A percentile compares a stretch with the other conserved stretches of the same genome.
Evolutionary conservation across 2,329 filamentous ascomycete species (phyloP).

Genomic region (Fusarium begoniae): DNA sequence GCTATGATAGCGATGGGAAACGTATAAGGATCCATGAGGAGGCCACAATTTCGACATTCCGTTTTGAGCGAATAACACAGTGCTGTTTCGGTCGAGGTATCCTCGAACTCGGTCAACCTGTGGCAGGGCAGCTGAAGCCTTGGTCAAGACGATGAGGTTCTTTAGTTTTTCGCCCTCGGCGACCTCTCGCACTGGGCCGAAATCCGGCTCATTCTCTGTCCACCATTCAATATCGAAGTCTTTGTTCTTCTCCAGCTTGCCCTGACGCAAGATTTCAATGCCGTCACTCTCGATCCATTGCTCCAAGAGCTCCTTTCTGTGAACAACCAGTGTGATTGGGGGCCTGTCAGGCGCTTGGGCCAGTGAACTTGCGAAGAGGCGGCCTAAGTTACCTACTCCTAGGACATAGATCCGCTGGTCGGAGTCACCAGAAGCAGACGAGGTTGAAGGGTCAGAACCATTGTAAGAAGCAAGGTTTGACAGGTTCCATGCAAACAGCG

Average conservation of each 20-base stretch:
- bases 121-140: conserved; percentile 73
- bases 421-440: conserved; percentile 9
- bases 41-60: conserved; percentile 79
- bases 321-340: conserved; percentile 83
- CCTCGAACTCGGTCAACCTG: conserved; percentile 67
- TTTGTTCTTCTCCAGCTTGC: conserved; percentile 43
- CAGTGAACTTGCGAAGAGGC: conserved; percentile 79
- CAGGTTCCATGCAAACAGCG: conserved; percentile 50
- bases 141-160: conserved; percentile 82
- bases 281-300: conserved; percentile 57
- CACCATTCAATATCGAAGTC: conserved; percentile 64
- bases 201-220: conserved; percentile 54
- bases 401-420: conserved; percentile 75
- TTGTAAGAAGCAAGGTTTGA: conserved; percentile 40
- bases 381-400: conserved; percentile 83
- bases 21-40: conserved; percentile 58
- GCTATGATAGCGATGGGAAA: conserved; percentile 50
- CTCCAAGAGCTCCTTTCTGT: conserved; percentile 61
- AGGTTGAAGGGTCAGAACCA: background rate
- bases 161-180: conserved; percentile 59
- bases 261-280: conserved; percentile 55
- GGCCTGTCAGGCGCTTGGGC: conserved; percentile 67
- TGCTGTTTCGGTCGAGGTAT: conserved; percentile 71
- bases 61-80: conserved; percentile 86
- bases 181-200: conserved; percentile 53